phyloP scores from a whole-genome alignment of 805 yeast species.

The Spathaspora sp. region DNA sequence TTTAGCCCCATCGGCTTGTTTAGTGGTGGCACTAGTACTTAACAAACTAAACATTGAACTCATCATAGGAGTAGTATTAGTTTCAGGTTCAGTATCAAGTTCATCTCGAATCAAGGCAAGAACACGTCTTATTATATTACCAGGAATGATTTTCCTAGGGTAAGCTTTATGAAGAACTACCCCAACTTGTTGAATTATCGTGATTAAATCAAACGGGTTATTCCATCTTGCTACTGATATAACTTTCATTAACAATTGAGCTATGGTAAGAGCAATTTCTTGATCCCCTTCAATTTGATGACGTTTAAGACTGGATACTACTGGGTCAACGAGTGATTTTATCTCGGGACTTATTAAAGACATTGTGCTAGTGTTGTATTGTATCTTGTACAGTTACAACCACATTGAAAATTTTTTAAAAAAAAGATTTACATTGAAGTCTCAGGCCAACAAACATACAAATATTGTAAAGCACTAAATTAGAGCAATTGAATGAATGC shows the following conservation, averaged over 20 bases:
- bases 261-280: conserved; percentile 79
- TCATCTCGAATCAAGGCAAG: conserved; percentile 86
- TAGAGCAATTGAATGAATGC: too few relatives aligned
- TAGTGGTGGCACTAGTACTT: conserved; percentile 49
- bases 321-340: conserved; percentile 32
- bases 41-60: conserved; percentile 85
- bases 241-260: conserved; percentile 82
- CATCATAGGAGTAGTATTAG: conserved; percentile 49
- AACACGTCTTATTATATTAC: conserved; percentile 88
- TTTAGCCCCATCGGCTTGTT: background rate
- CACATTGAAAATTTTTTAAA: background rate
- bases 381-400: background rate
- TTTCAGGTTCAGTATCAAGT: conserved; percentile 47
- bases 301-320: conserved; percentile 61
- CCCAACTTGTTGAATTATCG: conserved; percentile 73
- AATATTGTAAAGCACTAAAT: too few relatives aligned
- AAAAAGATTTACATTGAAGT: too few relatives aligned
- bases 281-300: conserved; percentile 81
- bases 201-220: conserved; percentile 62
- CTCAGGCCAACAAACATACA: too few relatives aligned
- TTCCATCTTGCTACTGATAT: conserved; percentile 89
- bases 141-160: conserved; percentile 85
- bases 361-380: background rate
- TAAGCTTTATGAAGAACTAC: conserved; percentile 68
- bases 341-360: conserved; percentile 26